Evolutionary conservation across 2,329 filamentous ascomycete genomes (phyloP).

Genomic region (Pseudogymnoascus sp.): DNA sequence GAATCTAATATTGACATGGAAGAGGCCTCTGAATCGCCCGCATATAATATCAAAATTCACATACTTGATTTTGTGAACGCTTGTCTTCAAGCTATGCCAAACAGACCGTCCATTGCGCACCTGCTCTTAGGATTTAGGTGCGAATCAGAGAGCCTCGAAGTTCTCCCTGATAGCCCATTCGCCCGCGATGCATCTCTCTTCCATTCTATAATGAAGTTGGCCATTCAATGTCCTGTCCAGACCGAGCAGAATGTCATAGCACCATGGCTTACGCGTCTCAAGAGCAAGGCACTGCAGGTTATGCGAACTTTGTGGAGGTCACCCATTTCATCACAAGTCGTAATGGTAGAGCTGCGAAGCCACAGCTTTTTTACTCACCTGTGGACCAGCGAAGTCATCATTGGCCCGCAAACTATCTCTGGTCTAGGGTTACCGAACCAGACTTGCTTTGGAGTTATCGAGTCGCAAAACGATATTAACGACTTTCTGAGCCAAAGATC

Average conservation of each 20-base stretch:
- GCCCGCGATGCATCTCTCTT: constrained; percentile 68
- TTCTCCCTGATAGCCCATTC: constrained; percentile 64
- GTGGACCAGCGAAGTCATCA: constrained; percentile 6
- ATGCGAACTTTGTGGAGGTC: constrained; percentile 79
- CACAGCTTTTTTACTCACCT: background rate
- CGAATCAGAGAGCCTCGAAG: constrained; percentile 58
- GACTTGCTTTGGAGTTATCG: constrained; percentile 5
- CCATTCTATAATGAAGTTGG: constrained; percentile 68
- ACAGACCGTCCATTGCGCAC: constrained; percentile 81
- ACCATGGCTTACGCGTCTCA: constrained; percentile 62
- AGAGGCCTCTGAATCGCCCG: constrained; percentile 58
- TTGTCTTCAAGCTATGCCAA: constrained; percentile 66
- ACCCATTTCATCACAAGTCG: constrained; percentile 64
- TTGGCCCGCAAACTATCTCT: constrained; percentile 33
- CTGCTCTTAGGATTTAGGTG: constrained; percentile 82
- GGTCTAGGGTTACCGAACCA: constrained; percentile 53
- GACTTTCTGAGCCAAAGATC: constrained; percentile 74
- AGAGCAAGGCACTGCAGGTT: constrained; percentile 62
- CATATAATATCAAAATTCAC: constrained; percentile 74
- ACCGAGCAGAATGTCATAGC: constrained; percentile 51
- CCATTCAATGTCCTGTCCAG: constrained; percentile 59
- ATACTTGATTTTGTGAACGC: constrained; percentile 80
- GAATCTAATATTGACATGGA: constrained; percentile 64
- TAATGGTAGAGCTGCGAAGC: constrained; percentile 68
- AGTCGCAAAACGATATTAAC: constrained; percentile 8